Conservation (phyloP, 2,329 filamentous ascomycete genomes). For the Hypoxylon sp. region DNA sequence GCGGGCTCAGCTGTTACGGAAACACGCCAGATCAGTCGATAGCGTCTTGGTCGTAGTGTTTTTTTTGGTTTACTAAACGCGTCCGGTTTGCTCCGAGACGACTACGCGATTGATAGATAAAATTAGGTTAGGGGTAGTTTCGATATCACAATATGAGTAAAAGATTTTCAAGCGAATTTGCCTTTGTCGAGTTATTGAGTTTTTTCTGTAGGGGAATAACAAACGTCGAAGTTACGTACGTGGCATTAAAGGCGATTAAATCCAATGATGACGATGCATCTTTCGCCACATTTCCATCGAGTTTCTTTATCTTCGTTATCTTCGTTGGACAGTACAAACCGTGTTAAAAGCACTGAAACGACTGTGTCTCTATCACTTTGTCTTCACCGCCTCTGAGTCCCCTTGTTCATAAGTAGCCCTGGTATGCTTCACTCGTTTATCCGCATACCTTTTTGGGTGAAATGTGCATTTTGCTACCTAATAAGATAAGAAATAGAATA, state of each 20-base stretch:
- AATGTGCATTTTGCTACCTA: not conserved
- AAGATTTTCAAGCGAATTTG: not conserved
- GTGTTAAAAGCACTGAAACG: conserved; percentile 17
- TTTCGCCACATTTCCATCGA: conserved; percentile 33
- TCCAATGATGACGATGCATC: conserved; percentile 17
- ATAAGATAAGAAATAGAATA: not conserved
- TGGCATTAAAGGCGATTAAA: conserved; percentile 4
- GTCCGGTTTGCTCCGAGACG: conserved; percentile 40
- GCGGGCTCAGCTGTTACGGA: conserved; percentile 39
- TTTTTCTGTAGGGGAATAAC: not conserved
- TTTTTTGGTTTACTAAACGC: conserved; percentile 12
- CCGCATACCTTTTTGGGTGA: not conserved
- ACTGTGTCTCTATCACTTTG: conserved; percentile 16
- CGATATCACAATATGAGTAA: conserved; percentile 18
- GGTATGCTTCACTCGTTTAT: conserved; percentile 7
- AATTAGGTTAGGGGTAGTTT: not conserved
- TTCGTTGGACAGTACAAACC: conserved; percentile 20
- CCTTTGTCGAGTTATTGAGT: not conserved
- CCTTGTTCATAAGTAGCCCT: conserved; percentile 2
- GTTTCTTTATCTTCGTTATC: conserved; percentile 34
- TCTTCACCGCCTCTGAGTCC: conserved; percentile 8
- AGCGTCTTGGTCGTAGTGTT: conserved; percentile 11
- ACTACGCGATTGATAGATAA: conserved; percentile 19
- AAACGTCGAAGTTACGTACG: conserved; percentile 3
- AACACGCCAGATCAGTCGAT: conserved; percentile 45